phyloP scores from a whole-genome alignment of 345 rosid genomes.

The Moricandia arvensis region DNA sequence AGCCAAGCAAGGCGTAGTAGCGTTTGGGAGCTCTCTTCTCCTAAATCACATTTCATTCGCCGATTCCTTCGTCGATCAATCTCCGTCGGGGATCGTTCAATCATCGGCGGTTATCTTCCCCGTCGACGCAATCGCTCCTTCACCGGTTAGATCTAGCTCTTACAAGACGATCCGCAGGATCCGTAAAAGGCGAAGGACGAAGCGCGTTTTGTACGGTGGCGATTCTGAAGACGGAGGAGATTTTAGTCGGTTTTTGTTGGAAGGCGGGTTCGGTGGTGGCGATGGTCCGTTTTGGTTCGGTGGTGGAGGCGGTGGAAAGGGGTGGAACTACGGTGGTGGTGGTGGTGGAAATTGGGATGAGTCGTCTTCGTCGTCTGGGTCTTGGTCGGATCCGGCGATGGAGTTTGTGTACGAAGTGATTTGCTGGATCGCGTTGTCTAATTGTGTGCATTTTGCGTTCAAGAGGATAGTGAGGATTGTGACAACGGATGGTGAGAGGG shows the following conservation, averaged over 20 bases:
- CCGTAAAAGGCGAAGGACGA: slow-evolving; percentile 58
- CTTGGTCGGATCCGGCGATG: slow-evolving; percentile 62
- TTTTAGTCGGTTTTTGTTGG: slow-evolving; percentile 42
- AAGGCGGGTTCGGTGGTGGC: slow-evolving; percentile 43
- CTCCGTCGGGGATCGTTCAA: slow-evolving; percentile 29
- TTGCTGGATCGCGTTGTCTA: slow-evolving; percentile 86
- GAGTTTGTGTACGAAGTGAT: slow-evolving; percentile 88
- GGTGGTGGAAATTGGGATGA: slow-evolving; percentile 45
- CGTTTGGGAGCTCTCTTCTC: slow-evolving; percentile 48
- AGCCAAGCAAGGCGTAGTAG: slow-evolving; percentile 51
- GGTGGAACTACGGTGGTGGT: background rate
- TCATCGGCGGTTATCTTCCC: slow-evolving; percentile 40
- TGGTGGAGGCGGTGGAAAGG: slow-evolving; percentile 37
- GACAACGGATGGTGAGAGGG: slow-evolving; percentile 49
- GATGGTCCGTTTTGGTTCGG: slow-evolving; percentile 49
- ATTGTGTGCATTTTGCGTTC: slow-evolving; percentile 81
- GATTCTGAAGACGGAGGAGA: slow-evolving; percentile 55
- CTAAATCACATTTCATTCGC: slow-evolving; percentile 38
- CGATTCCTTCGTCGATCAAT: slow-evolving; percentile 39
- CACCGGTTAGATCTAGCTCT: slow-evolving; percentile 46
- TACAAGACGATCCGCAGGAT: slow-evolving; percentile 47
- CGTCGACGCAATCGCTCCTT: slow-evolving; percentile 51
- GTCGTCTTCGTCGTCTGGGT: slow-evolving; percentile 48
- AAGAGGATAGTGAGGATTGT: slow-evolving; percentile 48
- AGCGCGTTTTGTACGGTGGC: slow-evolving; percentile 45